A percentile compares a stretch with the other conserved stretches of the same genome.
These are phyloP conservation scores for Tylopilus rubrobrunneus DNA, from an alignment of 768 basidiomycete genomes.

Conservation along the genomic window DNA sequence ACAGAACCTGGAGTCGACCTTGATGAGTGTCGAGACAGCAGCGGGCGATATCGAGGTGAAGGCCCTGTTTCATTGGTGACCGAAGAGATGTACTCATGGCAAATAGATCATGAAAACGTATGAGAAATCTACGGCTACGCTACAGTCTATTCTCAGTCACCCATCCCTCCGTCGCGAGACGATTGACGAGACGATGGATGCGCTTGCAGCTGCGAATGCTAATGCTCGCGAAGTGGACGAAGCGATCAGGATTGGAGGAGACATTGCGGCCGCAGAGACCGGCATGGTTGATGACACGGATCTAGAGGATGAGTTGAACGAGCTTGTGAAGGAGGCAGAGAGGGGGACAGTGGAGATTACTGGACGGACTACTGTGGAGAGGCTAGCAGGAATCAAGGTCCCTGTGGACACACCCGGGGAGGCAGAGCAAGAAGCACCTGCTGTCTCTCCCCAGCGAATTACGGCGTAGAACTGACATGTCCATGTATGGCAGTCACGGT, in stretches of 20 bases:
- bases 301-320: slow-evolving; percentile 63
- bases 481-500: slow-evolving; percentile 13
- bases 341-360: slow-evolving; percentile 36
- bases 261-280: slow-evolving; percentile 47
- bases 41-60: slow-evolving; percentile 81
- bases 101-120: slow-evolving; percentile 81
- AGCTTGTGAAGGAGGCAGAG: slow-evolving; percentile 46
- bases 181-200: slow-evolving; percentile 85
- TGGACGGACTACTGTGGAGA: slow-evolving; percentile 21
- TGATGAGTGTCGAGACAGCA: slow-evolving; percentile 83
- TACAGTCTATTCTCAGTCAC: slow-evolving; percentile 72
- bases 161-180: slow-evolving; percentile 74
- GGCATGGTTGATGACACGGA: slow-evolving; percentile 53
- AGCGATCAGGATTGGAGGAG: slow-evolving; percentile 63
- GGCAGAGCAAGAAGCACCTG: background rate
- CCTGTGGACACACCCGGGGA: slow-evolving; percentile 10
- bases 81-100: background rate
- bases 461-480: slow-evolving; percentile 4
- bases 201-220: slow-evolving; percentile 76
- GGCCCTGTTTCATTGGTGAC: slow-evolving; percentile 11
- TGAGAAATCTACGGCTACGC: slow-evolving; percentile 74
- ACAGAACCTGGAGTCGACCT: slow-evolving; percentile 68
- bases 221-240: slow-evolving; percentile 83
- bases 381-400: slow-evolving; percentile 17
- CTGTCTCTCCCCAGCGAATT: slow-evolving; percentile 2